Conservation (phyloP, 805 yeast species). For the Teunomyces barrocoloradensis region DNA sequence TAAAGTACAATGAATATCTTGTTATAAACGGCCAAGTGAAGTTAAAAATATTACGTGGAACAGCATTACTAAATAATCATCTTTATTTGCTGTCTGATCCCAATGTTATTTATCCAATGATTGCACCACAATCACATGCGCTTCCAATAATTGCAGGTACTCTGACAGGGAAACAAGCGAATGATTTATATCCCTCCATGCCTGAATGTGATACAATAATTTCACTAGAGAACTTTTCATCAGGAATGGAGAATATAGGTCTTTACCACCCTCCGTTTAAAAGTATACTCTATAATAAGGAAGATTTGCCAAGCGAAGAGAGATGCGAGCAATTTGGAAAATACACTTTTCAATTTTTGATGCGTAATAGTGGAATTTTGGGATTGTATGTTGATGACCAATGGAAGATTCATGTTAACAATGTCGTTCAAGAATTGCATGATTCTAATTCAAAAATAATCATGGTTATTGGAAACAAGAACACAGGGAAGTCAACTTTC, state of each 20-base stretch:
- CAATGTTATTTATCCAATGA: slow-evolving; percentile 20
- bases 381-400: slow-evolving; percentile 16
- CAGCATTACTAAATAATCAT: slow-evolving; percentile 40
- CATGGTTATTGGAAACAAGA: slow-evolving; percentile 62
- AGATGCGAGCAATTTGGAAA: slow-evolving; percentile 11
- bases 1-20: slow-evolving; percentile 41
- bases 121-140: slow-evolving; percentile 35
- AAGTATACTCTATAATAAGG: slow-evolving; percentile 30
- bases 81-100: slow-evolving; percentile 24
- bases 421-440: slow-evolving; percentile 6
- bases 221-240: slow-evolving; percentile 30
- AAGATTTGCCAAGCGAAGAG: neutral
- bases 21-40: slow-evolving; percentile 48
- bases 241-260: slow-evolving; percentile 49
- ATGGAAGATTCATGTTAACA: slow-evolving; percentile 7
- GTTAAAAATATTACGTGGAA: slow-evolving; percentile 46
- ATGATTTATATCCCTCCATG: neutral
- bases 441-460: slow-evolving; percentile 18
- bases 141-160: slow-evolving; percentile 46
- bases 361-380: slow-evolving; percentile 23
- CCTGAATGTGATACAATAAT: slow-evolving; percentile 28
- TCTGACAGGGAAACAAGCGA: slow-evolving; percentile 29
- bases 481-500: slow-evolving; percentile 80
- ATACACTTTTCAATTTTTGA: slow-evolving; percentile 38
- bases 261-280: slow-evolving; percentile 44